Percentiles rank a stretch among this genome's conserved stretches.
Evolutionary conservation across 2,329 filamentous ascomycete genomes (phyloP).

Genomic region (Monilinia polystroma): DNA sequence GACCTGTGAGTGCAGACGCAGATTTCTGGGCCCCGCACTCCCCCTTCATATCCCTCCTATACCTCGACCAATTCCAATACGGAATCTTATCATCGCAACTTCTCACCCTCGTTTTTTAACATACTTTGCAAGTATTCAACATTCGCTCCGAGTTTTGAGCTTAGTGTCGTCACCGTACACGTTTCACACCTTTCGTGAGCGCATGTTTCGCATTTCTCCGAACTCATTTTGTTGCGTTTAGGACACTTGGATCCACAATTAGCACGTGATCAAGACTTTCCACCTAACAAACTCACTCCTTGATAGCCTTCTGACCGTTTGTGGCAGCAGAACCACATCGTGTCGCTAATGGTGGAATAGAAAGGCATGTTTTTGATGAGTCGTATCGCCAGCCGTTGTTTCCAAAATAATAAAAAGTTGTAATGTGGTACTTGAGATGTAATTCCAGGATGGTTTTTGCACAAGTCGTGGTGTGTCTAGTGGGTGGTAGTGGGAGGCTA

Average conservation of each 20-base stretch:
- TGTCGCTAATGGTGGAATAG: slow-evolving; percentile 9
- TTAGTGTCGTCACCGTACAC: slow-evolving; percentile 4
- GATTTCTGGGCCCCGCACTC: no score
- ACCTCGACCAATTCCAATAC: not conserved
- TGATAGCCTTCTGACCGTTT: no score
- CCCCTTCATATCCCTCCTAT: not conserved
- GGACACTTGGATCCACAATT: not conserved
- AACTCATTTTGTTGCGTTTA: slow-evolving; percentile 7
- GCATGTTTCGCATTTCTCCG: slow-evolving; percentile 1
- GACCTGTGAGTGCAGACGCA: slow-evolving; percentile 9
- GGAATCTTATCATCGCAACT: not conserved
- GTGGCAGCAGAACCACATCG: slow-evolving; percentile 15
- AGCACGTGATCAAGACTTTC: not conserved
- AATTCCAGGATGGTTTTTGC: not conserved
- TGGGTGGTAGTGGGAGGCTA: not conserved
- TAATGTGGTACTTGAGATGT: not conserved
- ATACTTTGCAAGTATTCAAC: not conserved
- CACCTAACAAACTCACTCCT: not conserved
- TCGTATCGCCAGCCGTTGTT: not conserved
- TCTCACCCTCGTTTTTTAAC: not conserved
- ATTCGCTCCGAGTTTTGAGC: not conserved
- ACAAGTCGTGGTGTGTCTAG: not conserved
- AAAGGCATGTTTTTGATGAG: slow-evolving; percentile 4
- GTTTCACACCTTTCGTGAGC: not conserved
- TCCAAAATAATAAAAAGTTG: not conserved